Evolutionary conservation across 192 early-diverging fungal species (phyloP), one percentile per base, ranked within the genome.

Genomic region (Jimgerdemannia flammicorona): DNA sequence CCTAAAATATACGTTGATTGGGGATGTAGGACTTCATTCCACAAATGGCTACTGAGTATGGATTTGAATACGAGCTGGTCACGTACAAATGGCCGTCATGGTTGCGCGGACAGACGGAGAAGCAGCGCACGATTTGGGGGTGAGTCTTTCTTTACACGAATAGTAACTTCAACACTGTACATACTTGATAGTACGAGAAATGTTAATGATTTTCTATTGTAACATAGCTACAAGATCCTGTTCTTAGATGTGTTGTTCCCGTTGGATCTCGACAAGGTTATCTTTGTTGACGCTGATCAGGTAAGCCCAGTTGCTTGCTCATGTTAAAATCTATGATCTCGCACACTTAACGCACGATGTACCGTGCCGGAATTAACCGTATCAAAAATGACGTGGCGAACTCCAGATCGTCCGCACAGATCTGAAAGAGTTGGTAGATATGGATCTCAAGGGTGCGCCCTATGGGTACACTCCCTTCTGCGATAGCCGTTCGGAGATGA

Each of bases 11-110:
- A 19, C 42, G 14, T 59, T 59, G 6, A 59, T 59, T 29, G 29
- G 29, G 29, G 29, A 29, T 29, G 29, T 76, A 94, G 91, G 87
- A 92, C 41, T 97, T 97, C 79, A 85, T 99, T 4, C 97, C 97
- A 17, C 84, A 92, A 67, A 89, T 99, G 86, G 93, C 97, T 3
- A 80, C 92, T 69, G 89, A 90, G 74, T 95, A 94, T 79, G 89
- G 87, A 14, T 98, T 99, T 80, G 91, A 95, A 63, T 98, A 95
- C 77, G 95, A 98, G 85, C 89, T 98, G 64, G 95, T 99, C 39
- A 98, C 97, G 3, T 99, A 98, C 84, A 98, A 97, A 75, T 99
- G 98, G 98, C 98, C 98, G 18, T 92, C 95, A 63, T 99, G 97
- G 97, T 87, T 99, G 40, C 88, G 94, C 65, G 80, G 87, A 39